A percentile compares a stretch with the other conserved stretches of the same genome.
Conservation (phyloP, 2,329 filamentous ascomycete species). For the Aspergillus sergii region DNA sequence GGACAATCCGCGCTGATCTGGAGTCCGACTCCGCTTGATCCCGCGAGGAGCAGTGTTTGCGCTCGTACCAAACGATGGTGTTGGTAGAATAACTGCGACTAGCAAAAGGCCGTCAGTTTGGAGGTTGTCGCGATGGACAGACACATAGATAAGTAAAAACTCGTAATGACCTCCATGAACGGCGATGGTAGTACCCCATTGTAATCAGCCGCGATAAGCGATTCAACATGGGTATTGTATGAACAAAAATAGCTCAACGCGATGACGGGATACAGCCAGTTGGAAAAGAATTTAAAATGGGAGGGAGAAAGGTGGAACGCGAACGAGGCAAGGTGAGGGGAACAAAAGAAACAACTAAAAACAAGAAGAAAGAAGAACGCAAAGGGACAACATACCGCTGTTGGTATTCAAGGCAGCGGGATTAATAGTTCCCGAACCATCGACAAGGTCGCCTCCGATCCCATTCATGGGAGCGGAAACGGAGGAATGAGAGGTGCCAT, state of each 20-base stretch:
- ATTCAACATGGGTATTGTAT: neutral
- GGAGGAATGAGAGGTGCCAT: conserved; percentile 50
- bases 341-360: neutral
- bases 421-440: conserved; percentile 88
- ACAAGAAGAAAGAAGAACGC: neutral
- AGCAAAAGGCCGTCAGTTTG: conserved; percentile 37
- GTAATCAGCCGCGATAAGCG: conserved; percentile 7
- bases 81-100: conserved; percentile 38
- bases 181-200: conserved; percentile 9
- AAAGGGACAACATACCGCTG: conserved; percentile 60
- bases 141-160: conserved; percentile 15
- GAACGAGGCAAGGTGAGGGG: neutral
- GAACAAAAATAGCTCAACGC: neutral
- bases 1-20: conserved; percentile 64
- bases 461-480: conserved; percentile 70
- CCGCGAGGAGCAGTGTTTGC: conserved; percentile 63
- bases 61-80: conserved; percentile 41
- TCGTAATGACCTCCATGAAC: conserved; percentile 15
- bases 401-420: conserved; percentile 77
- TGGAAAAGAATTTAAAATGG: neutral
- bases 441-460: conserved; percentile 54
- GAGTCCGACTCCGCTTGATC: conserved; percentile 78
- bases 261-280: neutral
- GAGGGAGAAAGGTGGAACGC: neutral
- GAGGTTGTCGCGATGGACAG: conserved; percentile 28